Base-by-base conservation (phyloP, 495 filamentous ascomycete genomes). In the Tuber calosporum region DNA sequence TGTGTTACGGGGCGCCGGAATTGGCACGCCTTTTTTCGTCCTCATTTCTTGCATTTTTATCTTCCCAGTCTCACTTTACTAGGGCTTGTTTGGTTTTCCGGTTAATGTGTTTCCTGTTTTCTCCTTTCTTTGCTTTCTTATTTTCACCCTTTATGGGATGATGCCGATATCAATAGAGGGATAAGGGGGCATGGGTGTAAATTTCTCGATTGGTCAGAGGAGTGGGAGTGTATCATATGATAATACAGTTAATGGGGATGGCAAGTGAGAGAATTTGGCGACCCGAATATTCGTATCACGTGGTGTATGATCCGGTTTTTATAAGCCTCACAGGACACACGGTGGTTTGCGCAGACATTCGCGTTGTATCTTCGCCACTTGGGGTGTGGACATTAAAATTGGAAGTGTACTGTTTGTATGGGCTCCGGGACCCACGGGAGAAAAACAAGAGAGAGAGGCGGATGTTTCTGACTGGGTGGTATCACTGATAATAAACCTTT, bases 111-210 rank as follows among this genome's bases (percentile, higher is more conserved):
- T 72, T 71, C 8, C 74, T n/a, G 19, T 58, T n/a, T 26, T 43
- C 70, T 71, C 15, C 26, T 40, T 43, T 53, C 67, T 69, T 72
- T 72, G 20, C 38, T 68, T 66, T 78, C n/a, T n/a, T 30, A 19
- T 30, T 62, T 62, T 34, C 4, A 30, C 26, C 53, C 4, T 62
- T 34, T 19, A 30, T 62, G 13, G 26, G 53, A 62, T 5, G 53
- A 19, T 19, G n/a, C 53, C 26, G 13, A 26, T 62, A 62, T 34
- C 26, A 30, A 62, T 62, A 62, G 53, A 62, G 53, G 53, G 53
- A 34, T 62, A 17, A 17, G 53, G 53, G 42, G 53, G 30, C 26
- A 30, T 30, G 26, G 13, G 4, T 62, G 53, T 34, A 62, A 62
- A 62, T 62, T 62, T 62, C 53, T 62, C 53, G 7, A 34, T 34